Evolutionary conservation across 2,329 filamentous ascomycete genomes (phyloP), one percentile per base, ranked within the genome.

Genomic region (Penicillium vulpinum): DNA sequence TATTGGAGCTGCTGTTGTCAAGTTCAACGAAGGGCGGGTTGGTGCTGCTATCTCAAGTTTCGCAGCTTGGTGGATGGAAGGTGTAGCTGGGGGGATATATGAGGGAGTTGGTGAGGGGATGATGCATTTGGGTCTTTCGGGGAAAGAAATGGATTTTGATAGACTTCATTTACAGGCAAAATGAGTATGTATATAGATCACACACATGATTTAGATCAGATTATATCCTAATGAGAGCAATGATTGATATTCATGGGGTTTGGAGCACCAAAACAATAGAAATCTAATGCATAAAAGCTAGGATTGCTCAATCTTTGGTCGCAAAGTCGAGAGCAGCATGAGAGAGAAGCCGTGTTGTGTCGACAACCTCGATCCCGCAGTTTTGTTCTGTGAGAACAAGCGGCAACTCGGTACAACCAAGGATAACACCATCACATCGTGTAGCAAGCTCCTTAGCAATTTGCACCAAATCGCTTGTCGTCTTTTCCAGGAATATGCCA

Each of bases 51-150:
- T 89, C 22, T 78, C 81, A 18, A 82, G 84, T 31, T 67, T 83
- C 10, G 79, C 81, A 3, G 70, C 81, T 3, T 91, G 87, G 84
- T 81, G 85, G 65, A 72, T 88, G 1, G 81, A 87, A 60, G 83
- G 85, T 21, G 75, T 91, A 49, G 81, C 85, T 2, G 86, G 85
- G 15, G 89, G 88, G 0, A 76, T 91, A 40, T 85, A 85, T 64
- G 86, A 90, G 63, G 87, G 88, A 6, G 76, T 80, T 35, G 80
- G 78, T 1, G 80, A 85, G 58, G 83, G 83, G 0, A 75, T 85
- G 70, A 68, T 73, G 21, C 73, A 80, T 40, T 58, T 83, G 46
- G 78, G 79, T 8, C 53, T 70, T 36, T 51, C 62, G 44, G 63
- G 51, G 28, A 59, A 64, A 18, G 53, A 60, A 11, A 29, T 51